phyloP scores from a whole-genome alignment of 257 asterid genomes.

The Apocynum venetum region DNA sequence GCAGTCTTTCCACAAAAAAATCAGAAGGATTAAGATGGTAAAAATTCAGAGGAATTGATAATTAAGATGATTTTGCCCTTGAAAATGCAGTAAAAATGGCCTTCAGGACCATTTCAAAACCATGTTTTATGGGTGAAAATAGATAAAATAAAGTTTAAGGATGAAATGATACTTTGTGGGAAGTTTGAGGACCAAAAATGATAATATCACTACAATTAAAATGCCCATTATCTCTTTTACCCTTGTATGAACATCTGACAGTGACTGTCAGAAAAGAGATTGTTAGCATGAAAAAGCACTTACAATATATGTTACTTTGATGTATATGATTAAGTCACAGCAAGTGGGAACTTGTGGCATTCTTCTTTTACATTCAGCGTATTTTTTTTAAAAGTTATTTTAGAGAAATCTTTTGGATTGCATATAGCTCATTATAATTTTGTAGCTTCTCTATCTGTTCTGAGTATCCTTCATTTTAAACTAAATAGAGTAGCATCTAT shows the following conservation, averaged over 20 bases:
- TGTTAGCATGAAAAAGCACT: too few species aligned
- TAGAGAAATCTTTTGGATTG: neutral
- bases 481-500: neutral
- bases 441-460: neutral
- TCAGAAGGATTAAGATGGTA: neutral
- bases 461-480: neutral
- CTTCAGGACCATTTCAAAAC: neutral
- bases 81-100: neutral
- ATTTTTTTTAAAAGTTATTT: neutral
- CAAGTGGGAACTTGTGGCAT: too few species aligned
- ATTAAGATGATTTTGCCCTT: neutral
- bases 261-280: too few species aligned
- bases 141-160: neutral
- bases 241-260: too few species aligned
- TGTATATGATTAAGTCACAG: neutral
- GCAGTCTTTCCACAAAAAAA: too few species aligned
- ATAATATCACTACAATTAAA: neutral
- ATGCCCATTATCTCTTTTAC: neutral
- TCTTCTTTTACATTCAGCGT: too few species aligned
- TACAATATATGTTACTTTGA: too few species aligned
- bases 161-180: neutral
- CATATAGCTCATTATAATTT: neutral
- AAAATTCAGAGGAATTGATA: too few species aligned
- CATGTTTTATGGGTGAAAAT: neutral
- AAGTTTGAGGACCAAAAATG: neutral